These are phyloP conservation scores for Arthromyces matolae DNA, from an alignment of 768 basidiomycete genomes.

Conservation along the genomic window DNA sequence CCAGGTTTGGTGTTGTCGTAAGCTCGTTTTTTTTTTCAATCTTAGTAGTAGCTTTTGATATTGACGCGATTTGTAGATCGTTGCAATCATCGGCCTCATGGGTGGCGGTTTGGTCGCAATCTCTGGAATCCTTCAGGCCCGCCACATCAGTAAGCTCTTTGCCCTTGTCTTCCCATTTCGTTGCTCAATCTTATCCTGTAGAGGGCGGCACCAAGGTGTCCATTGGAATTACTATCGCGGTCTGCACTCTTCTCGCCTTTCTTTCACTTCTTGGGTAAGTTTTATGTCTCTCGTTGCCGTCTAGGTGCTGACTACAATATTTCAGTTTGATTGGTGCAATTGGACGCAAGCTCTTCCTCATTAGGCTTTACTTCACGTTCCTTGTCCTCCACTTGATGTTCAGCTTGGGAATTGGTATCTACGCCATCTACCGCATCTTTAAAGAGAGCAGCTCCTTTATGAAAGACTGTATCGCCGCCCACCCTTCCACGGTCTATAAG, in stretches of 20 bases:
- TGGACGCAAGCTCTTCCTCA: slow-evolving; percentile 34
- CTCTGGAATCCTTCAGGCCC: slow-evolving; percentile 21
- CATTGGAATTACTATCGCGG: slow-evolving; percentile 37
- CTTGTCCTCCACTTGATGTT: slow-evolving; percentile 41
- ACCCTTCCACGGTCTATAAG: slow-evolving; percentile 2
- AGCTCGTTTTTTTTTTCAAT: slow-evolving; percentile 15
- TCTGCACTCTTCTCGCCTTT: slow-evolving; percentile 39
- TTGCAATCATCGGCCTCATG: slow-evolving; percentile 41
- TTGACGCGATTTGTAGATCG: slow-evolving; percentile 26
- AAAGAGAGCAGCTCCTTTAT: slow-evolving; percentile 36
- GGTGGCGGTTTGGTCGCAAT: slow-evolving; percentile 39
- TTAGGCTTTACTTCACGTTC: slow-evolving; percentile 40
- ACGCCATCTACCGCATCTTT: slow-evolving; percentile 42
- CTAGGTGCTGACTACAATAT: not conserved
- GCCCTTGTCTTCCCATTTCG: not conserved
- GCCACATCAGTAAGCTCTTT: slow-evolving; percentile 9
- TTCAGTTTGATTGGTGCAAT: slow-evolving; percentile 42
- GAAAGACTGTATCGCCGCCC: slow-evolving; percentile 28
- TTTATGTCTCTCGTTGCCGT: not conserved
- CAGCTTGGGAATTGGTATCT: slow-evolving; percentile 41
- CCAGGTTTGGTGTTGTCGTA: slow-evolving; percentile 45
- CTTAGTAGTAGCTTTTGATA: not conserved
- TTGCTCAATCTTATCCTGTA: too few relatives aligned
- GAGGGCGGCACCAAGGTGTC: slow-evolving; percentile 38
- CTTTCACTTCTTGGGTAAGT: slow-evolving; percentile 44